phyloP scores from a whole-genome alignment of 192 early-diverging fungal species.

The Dimargaris cristalligena region DNA sequence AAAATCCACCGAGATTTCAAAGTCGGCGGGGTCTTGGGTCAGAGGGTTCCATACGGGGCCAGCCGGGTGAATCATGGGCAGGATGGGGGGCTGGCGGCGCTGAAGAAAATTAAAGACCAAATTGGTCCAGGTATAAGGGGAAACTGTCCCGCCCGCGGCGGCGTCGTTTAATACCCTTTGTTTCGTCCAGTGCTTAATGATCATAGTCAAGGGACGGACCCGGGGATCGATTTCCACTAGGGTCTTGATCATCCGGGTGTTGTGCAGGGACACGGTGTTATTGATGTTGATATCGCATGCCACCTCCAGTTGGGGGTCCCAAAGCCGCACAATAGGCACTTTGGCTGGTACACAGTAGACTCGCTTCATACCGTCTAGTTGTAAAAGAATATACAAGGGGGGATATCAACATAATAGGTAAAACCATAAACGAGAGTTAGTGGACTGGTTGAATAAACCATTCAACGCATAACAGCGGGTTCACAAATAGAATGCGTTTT shows the following conservation, averaged over 20 bases:
- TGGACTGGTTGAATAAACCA: background rate
- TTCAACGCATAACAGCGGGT: background rate
- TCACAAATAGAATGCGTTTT: background rate
- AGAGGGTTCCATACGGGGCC: background rate
- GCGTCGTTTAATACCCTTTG: slow-evolving; percentile 76
- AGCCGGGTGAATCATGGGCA: slow-evolving; percentile 64
- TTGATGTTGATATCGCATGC: slow-evolving; percentile 92
- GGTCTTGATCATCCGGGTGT: slow-evolving; percentile 75
- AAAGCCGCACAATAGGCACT: slow-evolving; percentile 84
- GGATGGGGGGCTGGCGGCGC: slow-evolving; percentile 69
- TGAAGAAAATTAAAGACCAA: slow-evolving; percentile 89
- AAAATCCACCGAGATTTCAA: slow-evolving; percentile 26
- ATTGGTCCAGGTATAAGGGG: slow-evolving; percentile 89
- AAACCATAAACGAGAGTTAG: background rate
- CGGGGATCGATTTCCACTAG: slow-evolving; percentile 78
- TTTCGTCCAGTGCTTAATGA: slow-evolving; percentile 89
- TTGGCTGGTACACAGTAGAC: slow-evolving; percentile 70
- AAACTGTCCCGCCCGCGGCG: slow-evolving; percentile 84
- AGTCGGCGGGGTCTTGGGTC: background rate
- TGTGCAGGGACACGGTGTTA: slow-evolving; percentile 75
- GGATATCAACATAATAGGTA: background rate
- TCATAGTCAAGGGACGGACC: slow-evolving; percentile 75
- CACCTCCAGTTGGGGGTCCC: slow-evolving; percentile 75
- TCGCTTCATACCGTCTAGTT: slow-evolving; percentile 59
- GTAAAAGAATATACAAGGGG: background rate